Conservation (phyloP, 345 rosid species). For the Limnanthes douglasii region DNA sequence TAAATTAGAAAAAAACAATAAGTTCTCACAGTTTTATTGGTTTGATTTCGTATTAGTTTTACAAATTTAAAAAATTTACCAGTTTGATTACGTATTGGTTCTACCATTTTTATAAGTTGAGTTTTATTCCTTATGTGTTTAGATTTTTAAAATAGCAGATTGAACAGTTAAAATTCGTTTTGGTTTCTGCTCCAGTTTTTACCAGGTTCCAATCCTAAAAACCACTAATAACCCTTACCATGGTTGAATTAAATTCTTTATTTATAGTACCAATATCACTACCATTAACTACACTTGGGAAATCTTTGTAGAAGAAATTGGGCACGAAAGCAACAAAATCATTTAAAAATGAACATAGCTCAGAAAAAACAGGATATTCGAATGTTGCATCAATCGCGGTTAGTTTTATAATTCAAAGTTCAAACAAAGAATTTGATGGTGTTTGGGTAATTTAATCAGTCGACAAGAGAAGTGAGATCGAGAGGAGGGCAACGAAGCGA, state of each 20-base stretch:
- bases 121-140: too few relatives aligned
- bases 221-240: too few relatives aligned
- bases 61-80: too few relatives aligned
- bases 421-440: conserved; percentile 22
- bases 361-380: conserved; percentile 8
- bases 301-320: conserved; percentile 44
- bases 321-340: conserved; percentile 21
- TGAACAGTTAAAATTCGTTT: too few relatives aligned
- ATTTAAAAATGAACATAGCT: conserved; percentile 39
- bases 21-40: too few relatives aligned
- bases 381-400: conserved; percentile 5
- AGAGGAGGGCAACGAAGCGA: conserved; percentile 54
- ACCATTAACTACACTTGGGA: conserved; percentile 47
- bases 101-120: too few relatives aligned
- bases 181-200: too few relatives aligned
- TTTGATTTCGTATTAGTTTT: too few relatives aligned
- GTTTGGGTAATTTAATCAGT: conserved; percentile 30
- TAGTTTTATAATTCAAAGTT: conserved; percentile 1
- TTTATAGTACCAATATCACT: conserved; percentile 16
- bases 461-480: conserved; percentile 20
- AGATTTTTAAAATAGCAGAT: too few relatives aligned
- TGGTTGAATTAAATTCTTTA: conserved; percentile 18
- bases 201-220: too few relatives aligned
- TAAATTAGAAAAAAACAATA: too few relatives aligned
- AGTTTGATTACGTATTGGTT: too few relatives aligned